Base-by-base conservation (phyloP, 345 rosid genomes). In the Citrus australasica region DNA sequence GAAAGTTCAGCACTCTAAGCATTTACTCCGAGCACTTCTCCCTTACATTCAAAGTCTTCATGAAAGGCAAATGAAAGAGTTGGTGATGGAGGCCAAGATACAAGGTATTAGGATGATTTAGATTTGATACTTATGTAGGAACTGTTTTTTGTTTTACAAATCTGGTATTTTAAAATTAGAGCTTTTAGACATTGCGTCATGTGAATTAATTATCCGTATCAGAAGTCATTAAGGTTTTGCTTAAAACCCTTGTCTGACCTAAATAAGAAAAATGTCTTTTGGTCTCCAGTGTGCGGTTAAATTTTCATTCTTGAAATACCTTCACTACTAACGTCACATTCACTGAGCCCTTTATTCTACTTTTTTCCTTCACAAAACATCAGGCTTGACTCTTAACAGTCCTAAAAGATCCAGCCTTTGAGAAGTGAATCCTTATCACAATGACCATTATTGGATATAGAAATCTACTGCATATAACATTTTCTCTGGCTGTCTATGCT, bases 61-160 rank as follows among this genome's bases (percentile, higher is more conserved):
- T 67, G 78, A 78, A 74, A 81, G 84, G 58, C 92, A 89, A 77
- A 71, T 60, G 72, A 77, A 73, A 55, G 89, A 89, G 76, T 71
- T 74, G 69, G 33, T 42, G 69, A 69, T 80, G 7, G 88, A 85
- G 69, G 84, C 86, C 24, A 67, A 76, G 55, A 76, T 69, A 46
- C 76, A 22, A 81, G 90, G 88, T 89, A 82, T 21, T 66, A 32
- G 64, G 22, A n/a, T 69, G 16, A 40, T 78, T 69, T 77, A 38
- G 46, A 60, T 70, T 40, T 9, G 30, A 22, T 48, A 19, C 48
- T 48, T 48, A 11, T 30, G 70, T 56, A n/a, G 4, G 21, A 4
- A 35, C 33, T 60, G 58, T 13, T 60, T 58, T 14, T 22, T 64
- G 48, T 48, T 28, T n/a, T 9, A 13, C 27, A 30, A 28, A 28